Conservation (phyloP, 2,329 filamentous ascomycete species). For the Didymella glomerata region DNA sequence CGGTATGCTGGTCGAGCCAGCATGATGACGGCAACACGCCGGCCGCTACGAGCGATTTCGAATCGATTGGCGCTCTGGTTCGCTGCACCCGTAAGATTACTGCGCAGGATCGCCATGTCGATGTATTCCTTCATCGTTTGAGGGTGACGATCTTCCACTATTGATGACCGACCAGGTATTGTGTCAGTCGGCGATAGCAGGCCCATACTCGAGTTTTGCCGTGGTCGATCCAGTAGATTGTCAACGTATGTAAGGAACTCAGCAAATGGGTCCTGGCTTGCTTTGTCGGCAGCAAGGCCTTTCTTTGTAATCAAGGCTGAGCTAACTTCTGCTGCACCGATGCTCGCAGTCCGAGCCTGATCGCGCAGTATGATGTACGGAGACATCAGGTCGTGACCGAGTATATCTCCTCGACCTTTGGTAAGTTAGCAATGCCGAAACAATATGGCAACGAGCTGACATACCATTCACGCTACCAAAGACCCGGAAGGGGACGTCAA, state of each 20-base stretch:
- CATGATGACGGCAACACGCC: conserved; percentile 88
- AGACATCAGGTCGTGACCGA: conserved; percentile 93
- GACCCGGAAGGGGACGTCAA: conserved; percentile 91
- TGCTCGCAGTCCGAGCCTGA: conserved; percentile 66
- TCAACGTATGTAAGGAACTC: conserved; percentile 60
- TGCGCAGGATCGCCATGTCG: conserved; percentile 84
- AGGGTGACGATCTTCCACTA: conserved; percentile 64
- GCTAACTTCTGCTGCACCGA: conserved; percentile 38
- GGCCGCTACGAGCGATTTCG: conserved; percentile 92
- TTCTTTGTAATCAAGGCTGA: conserved; percentile 34
- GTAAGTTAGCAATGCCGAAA: conserved; percentile 28
- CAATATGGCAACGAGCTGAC: conserved; percentile 16
- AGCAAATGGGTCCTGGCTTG: conserved; percentile 54
- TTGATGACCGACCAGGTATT: conserved; percentile 56
- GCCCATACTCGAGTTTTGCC: conserved; percentile 54
- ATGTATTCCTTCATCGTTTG: conserved; percentile 81
- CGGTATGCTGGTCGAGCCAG: conserved; percentile 88
- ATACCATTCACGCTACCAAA: conserved; percentile 86
- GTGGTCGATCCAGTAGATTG: conserved; percentile 49
- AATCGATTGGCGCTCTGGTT: conserved; percentile 90
- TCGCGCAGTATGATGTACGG: conserved; percentile 91
- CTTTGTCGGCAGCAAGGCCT: conserved; percentile 29
- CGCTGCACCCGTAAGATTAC: conserved; percentile 65
- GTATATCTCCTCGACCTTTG: conserved; percentile 76
- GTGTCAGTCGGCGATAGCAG: conserved; percentile 78